These are phyloP conservation scores for Plasmodium cynomolgi DNA, from an alignment of 169 alveolate species.

Conservation along the genomic window DNA sequence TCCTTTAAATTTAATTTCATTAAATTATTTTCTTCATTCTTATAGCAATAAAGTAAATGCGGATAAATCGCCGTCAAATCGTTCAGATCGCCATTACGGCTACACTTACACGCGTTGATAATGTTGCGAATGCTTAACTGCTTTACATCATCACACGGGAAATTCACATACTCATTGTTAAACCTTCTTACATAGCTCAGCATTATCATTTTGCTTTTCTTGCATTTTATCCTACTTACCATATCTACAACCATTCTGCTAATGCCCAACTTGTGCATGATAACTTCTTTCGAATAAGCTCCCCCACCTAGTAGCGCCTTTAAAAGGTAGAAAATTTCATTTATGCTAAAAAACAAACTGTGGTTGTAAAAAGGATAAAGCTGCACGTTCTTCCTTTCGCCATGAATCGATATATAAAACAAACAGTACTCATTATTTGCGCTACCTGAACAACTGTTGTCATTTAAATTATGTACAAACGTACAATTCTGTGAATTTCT, in stretches of 20 bases:
- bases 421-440: constrained; percentile 2
- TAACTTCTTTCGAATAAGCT: not conserved
- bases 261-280: not conserved
- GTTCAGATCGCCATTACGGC: not conserved
- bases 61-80: not conserved
- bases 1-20: not conserved
- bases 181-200: not conserved
- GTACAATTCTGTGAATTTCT: not conserved
- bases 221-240: not conserved
- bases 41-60: not conserved
- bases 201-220: not conserved
- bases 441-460: not conserved
- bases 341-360: constrained; percentile 10
- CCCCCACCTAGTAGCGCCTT: not conserved
- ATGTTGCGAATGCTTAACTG: constrained; percentile 36
- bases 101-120: constrained; percentile 5
- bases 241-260: constrained; percentile 26
- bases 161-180: not conserved
- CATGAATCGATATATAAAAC: constrained; percentile 11
- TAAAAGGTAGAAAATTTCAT: constrained; percentile 12
- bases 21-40: constrained; percentile 4
- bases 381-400: not conserved
- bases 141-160: constrained; percentile 8
- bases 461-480: constrained; percentile 28
- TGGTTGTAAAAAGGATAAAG: constrained; percentile 21